Conservation (phyloP, 192 early-diverging fungal genomes). For the Ambispora gerdemannii region DNA sequence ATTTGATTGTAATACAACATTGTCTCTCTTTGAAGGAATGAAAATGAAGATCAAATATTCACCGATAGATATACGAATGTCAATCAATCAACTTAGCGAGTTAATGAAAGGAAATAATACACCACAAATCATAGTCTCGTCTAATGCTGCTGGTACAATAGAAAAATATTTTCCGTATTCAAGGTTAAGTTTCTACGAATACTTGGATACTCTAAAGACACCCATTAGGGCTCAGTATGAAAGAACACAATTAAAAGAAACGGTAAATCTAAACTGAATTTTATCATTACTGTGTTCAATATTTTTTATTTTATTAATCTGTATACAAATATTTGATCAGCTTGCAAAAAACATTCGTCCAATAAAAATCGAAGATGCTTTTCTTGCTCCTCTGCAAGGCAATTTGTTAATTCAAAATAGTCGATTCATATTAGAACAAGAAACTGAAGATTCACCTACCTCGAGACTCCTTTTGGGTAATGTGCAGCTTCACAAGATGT, state of each 20-base stretch:
- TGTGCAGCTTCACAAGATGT: not conserved
- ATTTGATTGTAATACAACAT: constrained; percentile 33
- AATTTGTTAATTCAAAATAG: not conserved
- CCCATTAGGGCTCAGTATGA: constrained; percentile 10
- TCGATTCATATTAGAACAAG: not conserved
- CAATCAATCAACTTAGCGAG: constrained; percentile 34
- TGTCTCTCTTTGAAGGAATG: constrained; percentile 38
- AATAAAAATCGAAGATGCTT: not conserved
- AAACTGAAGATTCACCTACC: not conserved
- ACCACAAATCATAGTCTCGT: constrained; percentile 38
- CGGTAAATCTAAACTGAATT: not conserved
- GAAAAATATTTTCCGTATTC: not conserved
- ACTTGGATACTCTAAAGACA: constrained; percentile 16
- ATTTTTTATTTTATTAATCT: not conserved
- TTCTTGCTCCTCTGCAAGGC: not conserved
- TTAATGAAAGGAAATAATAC: constrained; percentile 35
- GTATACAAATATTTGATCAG: constrained; percentile 1
- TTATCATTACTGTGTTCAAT: not conserved
- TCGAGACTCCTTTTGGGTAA: not conserved
- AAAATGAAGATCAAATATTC: constrained; percentile 34
- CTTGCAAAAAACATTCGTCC: constrained; percentile 13
- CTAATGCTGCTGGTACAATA: not conserved
- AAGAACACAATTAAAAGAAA: not conserved
- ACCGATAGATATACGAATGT: constrained; percentile 39
- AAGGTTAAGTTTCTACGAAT: not conserved